Percentiles rank a stretch among this genome's conserved stretches.
Conservation (phyloP, 192 early-diverging fungal genomes). For the Linnemannia hyalina region DNA sequence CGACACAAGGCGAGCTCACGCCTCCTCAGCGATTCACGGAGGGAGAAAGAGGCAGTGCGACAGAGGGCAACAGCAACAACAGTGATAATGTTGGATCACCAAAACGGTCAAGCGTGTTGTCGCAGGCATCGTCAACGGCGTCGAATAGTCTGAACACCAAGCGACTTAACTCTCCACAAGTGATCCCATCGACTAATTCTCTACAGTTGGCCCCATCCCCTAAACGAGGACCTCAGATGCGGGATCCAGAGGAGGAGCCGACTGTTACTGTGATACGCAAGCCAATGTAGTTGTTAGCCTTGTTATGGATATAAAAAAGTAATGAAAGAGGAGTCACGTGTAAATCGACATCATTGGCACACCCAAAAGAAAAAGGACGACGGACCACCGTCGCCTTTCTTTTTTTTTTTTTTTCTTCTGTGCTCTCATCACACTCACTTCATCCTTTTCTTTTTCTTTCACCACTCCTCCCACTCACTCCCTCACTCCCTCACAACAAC, state of each 20-base stretch:
- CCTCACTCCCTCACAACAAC: background rate
- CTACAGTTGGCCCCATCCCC: slow-evolving; percentile 1
- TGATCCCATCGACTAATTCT: background rate
- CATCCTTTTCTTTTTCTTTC: slow-evolving; percentile 4
- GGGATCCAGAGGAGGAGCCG: background rate
- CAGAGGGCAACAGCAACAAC: background rate
- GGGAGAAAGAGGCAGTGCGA: background rate
- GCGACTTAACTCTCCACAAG: slow-evolving; percentile 1
- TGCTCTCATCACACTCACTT: background rate
- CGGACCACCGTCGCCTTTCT: background rate
- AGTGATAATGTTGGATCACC: background rate
- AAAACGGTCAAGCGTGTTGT: background rate
- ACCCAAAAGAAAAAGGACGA: background rate
- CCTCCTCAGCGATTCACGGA: background rate
- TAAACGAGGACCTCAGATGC: slow-evolving; percentile 16
- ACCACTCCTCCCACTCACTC: background rate
- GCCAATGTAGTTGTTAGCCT: background rate
- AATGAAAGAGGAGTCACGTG: background rate
- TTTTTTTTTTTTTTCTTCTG: background rate
- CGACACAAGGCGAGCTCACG: background rate
- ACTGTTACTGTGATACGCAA: background rate
- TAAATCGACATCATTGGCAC: background rate
- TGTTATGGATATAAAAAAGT: background rate
- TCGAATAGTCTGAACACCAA: background rate
- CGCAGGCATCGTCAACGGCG: background rate